These are phyloP conservation scores for Cadophora sp. DNA, from an alignment of 2,329 filamentous ascomycete genomes.

Conservation along the genomic window DNA sequence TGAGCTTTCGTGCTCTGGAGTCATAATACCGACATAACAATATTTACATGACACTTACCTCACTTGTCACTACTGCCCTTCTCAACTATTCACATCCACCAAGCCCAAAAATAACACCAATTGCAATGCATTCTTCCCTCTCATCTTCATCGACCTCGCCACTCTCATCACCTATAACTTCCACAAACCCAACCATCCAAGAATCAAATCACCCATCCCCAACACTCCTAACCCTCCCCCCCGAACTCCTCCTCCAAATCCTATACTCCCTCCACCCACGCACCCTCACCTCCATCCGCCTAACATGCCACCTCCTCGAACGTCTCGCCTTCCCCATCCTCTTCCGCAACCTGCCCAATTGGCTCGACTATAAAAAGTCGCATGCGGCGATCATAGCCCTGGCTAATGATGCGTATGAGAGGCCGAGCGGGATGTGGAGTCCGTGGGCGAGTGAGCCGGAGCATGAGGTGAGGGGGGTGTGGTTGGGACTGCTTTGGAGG, in stretches of 20 bases:
- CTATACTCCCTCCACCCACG: conserved; percentile 17
- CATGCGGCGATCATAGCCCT: conserved; percentile 23
- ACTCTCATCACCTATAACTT: too few species aligned
- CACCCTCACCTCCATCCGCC: conserved; percentile 26
- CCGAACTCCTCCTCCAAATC: conserved; percentile 31
- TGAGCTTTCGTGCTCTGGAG: background rate
- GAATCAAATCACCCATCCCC: background rate
- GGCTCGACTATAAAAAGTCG: conserved; percentile 15
- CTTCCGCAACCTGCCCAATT: conserved; percentile 32
- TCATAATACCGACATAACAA: too few species aligned
- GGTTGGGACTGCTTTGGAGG: conserved; percentile 34
- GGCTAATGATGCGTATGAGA: conserved; percentile 24
- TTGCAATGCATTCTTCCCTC: too few species aligned
- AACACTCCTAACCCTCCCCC: conserved; percentile 30
- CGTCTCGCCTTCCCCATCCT: conserved; percentile 31
- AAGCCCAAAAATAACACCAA: too few species aligned
- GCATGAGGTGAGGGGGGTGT: conserved; percentile 23
- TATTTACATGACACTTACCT: too few species aligned
- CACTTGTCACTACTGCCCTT: too few species aligned
- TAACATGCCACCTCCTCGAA: conserved; percentile 31
- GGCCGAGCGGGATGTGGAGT: conserved; percentile 35
- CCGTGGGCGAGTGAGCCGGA: conserved; percentile 29
- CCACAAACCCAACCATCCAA: too few species aligned
- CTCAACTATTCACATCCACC: too few species aligned
- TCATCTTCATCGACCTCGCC: too few species aligned